Evolutionary conservation across 768 basidiomycete species (phyloP).

Genomic region (Trametes meyenii): DNA sequence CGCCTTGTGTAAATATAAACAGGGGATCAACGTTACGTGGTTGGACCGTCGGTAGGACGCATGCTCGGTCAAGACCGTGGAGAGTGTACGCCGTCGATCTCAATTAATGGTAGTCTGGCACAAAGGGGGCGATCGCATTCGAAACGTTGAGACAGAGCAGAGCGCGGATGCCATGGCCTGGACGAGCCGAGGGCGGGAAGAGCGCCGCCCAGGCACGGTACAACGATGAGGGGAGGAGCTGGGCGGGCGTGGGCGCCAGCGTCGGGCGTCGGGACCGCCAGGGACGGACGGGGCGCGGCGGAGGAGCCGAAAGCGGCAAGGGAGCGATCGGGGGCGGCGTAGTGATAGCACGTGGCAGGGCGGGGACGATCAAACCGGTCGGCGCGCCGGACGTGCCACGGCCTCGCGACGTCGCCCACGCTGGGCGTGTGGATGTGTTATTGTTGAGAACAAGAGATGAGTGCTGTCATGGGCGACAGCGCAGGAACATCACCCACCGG

Average conservation of each 20-base stretch:
- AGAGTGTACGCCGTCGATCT: too few species aligned
- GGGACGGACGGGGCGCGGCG: not conserved
- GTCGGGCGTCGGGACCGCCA: not conserved
- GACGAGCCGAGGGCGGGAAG: too few species aligned
- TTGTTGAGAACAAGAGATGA: not conserved
- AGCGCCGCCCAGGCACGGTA: not conserved
- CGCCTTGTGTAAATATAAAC: too few species aligned
- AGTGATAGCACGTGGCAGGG: constrained; percentile 15
- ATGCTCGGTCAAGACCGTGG: too few species aligned
- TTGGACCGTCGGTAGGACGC: too few species aligned
- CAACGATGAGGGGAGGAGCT: not conserved
- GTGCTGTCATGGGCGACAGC: not conserved
- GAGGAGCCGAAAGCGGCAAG: constrained; percentile 1
- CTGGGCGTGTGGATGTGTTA: not conserved
- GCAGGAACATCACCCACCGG: too few species aligned
- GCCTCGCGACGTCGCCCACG: not conserved
- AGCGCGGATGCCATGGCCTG: too few species aligned
- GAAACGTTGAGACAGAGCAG: too few species aligned
- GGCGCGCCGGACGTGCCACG: not conserved
- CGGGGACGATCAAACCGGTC: not conserved
- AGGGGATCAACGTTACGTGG: too few species aligned
- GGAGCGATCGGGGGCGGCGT: not conserved
- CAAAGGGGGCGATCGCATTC: too few species aligned
- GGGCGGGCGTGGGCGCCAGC: not conserved
- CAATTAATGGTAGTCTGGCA: too few species aligned